A percentile compares a stretch with the other conserved stretches of the same genome.
These are phyloP conservation scores for Tetracladium setigerum DNA, from an alignment of 495 filamentous ascomycete species.

Conservation along the genomic window DNA sequence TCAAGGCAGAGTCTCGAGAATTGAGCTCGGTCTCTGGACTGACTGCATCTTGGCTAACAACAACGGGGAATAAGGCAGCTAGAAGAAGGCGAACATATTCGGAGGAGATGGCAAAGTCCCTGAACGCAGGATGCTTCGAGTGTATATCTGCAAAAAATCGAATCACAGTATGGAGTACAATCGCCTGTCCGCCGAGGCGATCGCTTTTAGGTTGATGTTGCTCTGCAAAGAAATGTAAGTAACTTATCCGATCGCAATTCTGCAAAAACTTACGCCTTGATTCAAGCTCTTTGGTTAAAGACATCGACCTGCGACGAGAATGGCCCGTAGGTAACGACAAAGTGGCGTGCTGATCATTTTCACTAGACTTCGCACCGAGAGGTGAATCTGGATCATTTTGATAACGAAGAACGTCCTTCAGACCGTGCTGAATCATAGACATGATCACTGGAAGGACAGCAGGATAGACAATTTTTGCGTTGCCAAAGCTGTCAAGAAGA, in stretches of 20 bases:
- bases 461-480: conserved; percentile 60
- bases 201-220: conserved; percentile 32
- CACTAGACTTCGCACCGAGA: conserved; percentile 8
- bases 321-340: conserved; percentile 9
- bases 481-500: conserved; percentile 64
- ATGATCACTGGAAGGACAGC: conserved; percentile 74
- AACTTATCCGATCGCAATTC: neutral
- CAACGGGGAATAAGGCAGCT: conserved; percentile 70
- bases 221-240: conserved; percentile 4
- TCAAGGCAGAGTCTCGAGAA: conserved; percentile 67
- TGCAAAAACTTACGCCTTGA: conserved; percentile 33
- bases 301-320: conserved; percentile 26
- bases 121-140: conserved; percentile 60
- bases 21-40: conserved; percentile 76
- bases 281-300: conserved; percentile 38
- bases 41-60: conserved; percentile 77
- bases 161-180: conserved; percentile 62
- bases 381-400: conserved; percentile 52
- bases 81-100: conserved; percentile 74
- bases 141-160: conserved; percentile 76
- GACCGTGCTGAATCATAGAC: conserved; percentile 79
- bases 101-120: conserved; percentile 70
- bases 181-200: conserved; percentile 39
- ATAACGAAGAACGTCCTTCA: conserved; percentile 58
- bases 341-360: neutral